A percentile compares a stretch with the other conserved stretches of the same genome.
Evolutionary conservation across 2,329 filamentous ascomycete species (phyloP).

Genomic region (Sordariomycetes sp.): DNA sequence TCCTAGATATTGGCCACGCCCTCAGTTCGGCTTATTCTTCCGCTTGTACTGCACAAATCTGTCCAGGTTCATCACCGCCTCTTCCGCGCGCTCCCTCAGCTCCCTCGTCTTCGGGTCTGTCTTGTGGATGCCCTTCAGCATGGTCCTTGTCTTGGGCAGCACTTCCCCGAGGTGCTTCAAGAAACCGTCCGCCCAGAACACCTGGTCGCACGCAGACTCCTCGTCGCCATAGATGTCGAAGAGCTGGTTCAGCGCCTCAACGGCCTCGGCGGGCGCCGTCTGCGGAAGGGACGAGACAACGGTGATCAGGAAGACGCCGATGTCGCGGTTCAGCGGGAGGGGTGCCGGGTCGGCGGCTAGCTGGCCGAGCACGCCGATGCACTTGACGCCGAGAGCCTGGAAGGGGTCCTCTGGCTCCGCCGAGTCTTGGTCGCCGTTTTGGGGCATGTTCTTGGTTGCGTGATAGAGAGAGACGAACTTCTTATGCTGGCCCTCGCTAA

Average conservation of each 20-base stretch:
- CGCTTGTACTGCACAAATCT: conserved; percentile 57
- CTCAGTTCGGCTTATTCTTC: conserved; percentile 34
- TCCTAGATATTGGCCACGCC: not conserved
- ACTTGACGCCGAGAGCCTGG: conserved; percentile 54
- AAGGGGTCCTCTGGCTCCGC: conserved; percentile 38
- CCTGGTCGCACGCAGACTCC: conserved; percentile 44
- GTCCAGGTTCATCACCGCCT: conserved; percentile 47
- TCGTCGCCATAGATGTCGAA: conserved; percentile 60
- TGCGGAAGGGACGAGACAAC: conserved; percentile 39
- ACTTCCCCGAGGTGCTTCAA: conserved; percentile 45
- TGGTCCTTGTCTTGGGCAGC: conserved; percentile 40
- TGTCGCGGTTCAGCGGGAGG: conserved; percentile 44
- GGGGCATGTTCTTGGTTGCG: conserved; percentile 33
- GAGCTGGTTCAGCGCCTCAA: conserved; percentile 56
- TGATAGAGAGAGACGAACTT: conserved; percentile 58
- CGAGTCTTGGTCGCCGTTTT: conserved; percentile 11
- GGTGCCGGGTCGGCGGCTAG: conserved; percentile 47
- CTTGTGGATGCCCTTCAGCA: conserved; percentile 53
- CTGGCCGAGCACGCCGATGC: conserved; percentile 54
- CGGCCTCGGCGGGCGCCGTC: conserved; percentile 43
- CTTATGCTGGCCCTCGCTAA: conserved; percentile 42
- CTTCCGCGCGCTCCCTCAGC: conserved; percentile 48
- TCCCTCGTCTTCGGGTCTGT: conserved; percentile 34
- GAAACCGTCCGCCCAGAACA: conserved; percentile 55
- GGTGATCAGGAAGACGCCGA: conserved; percentile 52